These are phyloP conservation scores for Hysterium pulicare DNA, from an alignment of 2,329 filamentous ascomycete genomes.

Conservation along the genomic window DNA sequence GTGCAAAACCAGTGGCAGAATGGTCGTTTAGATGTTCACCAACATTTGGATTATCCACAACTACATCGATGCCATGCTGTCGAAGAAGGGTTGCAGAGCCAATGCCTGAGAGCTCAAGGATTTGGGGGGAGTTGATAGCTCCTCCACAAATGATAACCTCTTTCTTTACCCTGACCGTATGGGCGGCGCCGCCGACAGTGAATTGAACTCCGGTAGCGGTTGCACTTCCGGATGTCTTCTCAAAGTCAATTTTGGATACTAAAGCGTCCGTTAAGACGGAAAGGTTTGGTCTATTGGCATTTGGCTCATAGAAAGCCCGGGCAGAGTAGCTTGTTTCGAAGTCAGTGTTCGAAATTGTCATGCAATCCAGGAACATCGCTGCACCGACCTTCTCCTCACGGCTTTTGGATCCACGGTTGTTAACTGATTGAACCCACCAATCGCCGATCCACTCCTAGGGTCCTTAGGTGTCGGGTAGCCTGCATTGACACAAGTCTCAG, in stretches of 20 bases:
- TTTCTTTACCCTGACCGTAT: slow-evolving; percentile 22
- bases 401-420: slow-evolving; percentile 24
- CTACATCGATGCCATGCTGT: slow-evolving; percentile 22
- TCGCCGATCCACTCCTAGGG: slow-evolving; percentile 23
- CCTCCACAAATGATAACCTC: slow-evolving; percentile 31
- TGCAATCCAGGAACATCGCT: slow-evolving; percentile 28
- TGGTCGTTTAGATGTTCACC: slow-evolving; percentile 39
- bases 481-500: slow-evolving; percentile 22
- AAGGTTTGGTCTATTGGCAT: slow-evolving; percentile 42
- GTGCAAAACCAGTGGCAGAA: slow-evolving; percentile 15
- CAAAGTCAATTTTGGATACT: slow-evolving; percentile 46
- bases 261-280: slow-evolving; percentile 47
- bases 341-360: too few relatives aligned
- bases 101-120: slow-evolving; percentile 32
- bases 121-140: slow-evolving; percentile 25
- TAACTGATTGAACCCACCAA: slow-evolving; percentile 31
- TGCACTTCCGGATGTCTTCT: slow-evolving; percentile 40
- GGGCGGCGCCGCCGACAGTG: slow-evolving; percentile 31
- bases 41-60: slow-evolving; percentile 28
- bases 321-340: slow-evolving; percentile 36
- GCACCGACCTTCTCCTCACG: slow-evolving; percentile 30
- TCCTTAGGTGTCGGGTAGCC: slow-evolving; percentile 22
- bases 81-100: slow-evolving; percentile 22
- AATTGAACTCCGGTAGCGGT: slow-evolving; percentile 37
- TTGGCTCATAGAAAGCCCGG: slow-evolving; percentile 36